Evolutionary conservation across 1,284 basidiomycete genomes (phyloP), one percentile per base, ranked within the genome.

Genomic region (Inonotus obliquus): DNA sequence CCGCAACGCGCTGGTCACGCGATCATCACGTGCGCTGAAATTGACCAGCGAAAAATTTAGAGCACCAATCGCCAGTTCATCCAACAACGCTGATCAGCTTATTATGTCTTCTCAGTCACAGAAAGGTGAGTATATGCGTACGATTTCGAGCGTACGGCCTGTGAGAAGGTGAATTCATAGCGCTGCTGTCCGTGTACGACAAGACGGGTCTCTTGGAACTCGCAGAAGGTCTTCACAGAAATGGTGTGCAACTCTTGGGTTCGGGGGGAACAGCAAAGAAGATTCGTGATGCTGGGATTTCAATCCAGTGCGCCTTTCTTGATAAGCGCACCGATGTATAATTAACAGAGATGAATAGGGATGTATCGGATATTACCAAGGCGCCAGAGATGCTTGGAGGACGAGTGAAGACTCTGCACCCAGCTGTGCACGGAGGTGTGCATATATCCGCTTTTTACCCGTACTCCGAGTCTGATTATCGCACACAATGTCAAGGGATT

Each of bases 331-430:
- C 1, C 1, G n/a, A n/a, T 1, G 7, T 7, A 4, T 45, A 59
- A 38, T 32, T 62, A 10, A 44, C 5, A 21, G 37, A 17, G 21
- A 17, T 27, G 19, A 17, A 14, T 67, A 98, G 96, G 67, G 97
- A 99, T 84, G 96, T 99, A 51, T 94, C 95, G 21, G 92, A 95
- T 71, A 92, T 99, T 76, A 99, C 97, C 57, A 96, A 96, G 72
- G 96, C 96, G 0, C 97, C 96, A n/a, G 97, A 99, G 76, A 99
- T 99, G 94, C 84, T 99, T 14, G 96, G 96, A 60, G 97, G 97
- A 48, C 84, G 97, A 65, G 97, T 99, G 66, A 99, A 99, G 81
- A 99, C 97, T 4, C 85, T 99, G n/a, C 97, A 99, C 72, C 97
- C 97, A 56, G 96, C 92, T 21, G 94, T 99, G 25, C 97, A 99